These are phyloP conservation scores for Sodiomyces alkalinus DNA, from an alignment of 2,329 filamentous ascomycete genomes.

Conservation along the genomic window DNA sequence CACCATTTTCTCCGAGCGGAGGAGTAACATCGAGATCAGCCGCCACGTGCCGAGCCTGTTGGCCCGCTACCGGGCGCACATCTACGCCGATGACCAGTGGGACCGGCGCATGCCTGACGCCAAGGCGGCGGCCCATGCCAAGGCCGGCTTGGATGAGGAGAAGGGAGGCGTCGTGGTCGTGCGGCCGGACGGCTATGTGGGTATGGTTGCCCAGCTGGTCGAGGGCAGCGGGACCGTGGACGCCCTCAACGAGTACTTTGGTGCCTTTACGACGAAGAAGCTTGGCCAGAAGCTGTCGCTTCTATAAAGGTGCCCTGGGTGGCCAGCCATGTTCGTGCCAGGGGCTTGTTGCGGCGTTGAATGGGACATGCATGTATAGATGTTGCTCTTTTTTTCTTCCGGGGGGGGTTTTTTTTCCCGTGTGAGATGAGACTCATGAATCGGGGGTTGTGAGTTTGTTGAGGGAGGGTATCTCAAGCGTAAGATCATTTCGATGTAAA, in stretches of 20 bases:
- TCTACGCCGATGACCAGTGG: constrained; percentile 76
- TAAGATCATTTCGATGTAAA: no score
- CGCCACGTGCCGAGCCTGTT: constrained; percentile 56
- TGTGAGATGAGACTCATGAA: no score
- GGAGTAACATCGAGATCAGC: constrained; percentile 57
- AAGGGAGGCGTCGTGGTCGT: constrained; percentile 70
- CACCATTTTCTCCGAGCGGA: constrained; percentile 54
- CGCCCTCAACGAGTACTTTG: constrained; percentile 72
- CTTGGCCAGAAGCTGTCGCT: constrained; percentile 24
- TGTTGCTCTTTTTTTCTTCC: no score
- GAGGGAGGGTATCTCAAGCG: no score
- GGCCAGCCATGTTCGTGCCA: no score
- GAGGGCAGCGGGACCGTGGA: constrained; percentile 70
- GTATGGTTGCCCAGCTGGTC: constrained; percentile 55
- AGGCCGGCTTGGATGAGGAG: constrained; percentile 66
- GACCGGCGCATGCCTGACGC: constrained; percentile 56
- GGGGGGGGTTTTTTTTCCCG: no score
- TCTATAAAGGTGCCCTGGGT: constrained; percentile 20
- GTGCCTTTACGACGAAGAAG: constrained; percentile 51
- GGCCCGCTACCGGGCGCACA: constrained; percentile 61
- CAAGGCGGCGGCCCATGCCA: constrained; percentile 63
- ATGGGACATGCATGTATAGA: no score
- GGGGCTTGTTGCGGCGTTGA: no score
- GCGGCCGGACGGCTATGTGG: constrained; percentile 76
- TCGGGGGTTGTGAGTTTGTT: no score